Conservation (phyloP, 2,329 filamentous ascomycete species). For the Trichoderma atrobrunneum region DNA sequence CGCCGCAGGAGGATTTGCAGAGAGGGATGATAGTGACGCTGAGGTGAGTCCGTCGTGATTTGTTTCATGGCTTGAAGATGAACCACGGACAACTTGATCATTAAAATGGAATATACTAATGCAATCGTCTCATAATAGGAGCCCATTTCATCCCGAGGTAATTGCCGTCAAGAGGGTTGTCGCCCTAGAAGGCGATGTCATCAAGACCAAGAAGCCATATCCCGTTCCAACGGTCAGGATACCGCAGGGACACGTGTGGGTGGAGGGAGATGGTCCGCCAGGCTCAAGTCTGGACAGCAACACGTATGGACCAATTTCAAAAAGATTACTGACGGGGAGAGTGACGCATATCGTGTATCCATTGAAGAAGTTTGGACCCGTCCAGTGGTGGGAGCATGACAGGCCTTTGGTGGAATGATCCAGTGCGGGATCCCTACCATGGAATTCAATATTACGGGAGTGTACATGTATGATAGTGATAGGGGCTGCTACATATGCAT, state of each 20-base stretch:
- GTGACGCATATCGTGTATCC: conserved; percentile 73
- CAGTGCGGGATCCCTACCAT: background rate
- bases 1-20: conserved; percentile 55
- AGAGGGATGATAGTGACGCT: conserved; percentile 76
- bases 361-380: conserved; percentile 53
- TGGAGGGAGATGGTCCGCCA: conserved; percentile 82
- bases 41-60: conserved; percentile 44
- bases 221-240: conserved; percentile 58
- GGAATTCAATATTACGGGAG: background rate
- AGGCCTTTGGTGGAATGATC: conserved; percentile 25
- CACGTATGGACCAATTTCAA: conserved; percentile 80
- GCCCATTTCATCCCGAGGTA: conserved; percentile 66
- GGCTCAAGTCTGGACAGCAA: conserved; percentile 79
- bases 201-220: conserved; percentile 64
- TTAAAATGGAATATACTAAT: background rate
- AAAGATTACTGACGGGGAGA: conserved; percentile 70
- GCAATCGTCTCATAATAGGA: conserved; percentile 44
- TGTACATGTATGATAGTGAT: conserved; percentile 12
- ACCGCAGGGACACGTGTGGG: conserved; percentile 85
- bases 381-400: conserved; percentile 57
- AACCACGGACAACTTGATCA: background rate
- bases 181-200: conserved; percentile 73
- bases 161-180: conserved; percentile 80
- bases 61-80: background rate
- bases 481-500: background rate